phyloP scores from a whole-genome alignment of 1,139 yeast genomes.

The Kurtzmaniella quercitrusa region DNA sequence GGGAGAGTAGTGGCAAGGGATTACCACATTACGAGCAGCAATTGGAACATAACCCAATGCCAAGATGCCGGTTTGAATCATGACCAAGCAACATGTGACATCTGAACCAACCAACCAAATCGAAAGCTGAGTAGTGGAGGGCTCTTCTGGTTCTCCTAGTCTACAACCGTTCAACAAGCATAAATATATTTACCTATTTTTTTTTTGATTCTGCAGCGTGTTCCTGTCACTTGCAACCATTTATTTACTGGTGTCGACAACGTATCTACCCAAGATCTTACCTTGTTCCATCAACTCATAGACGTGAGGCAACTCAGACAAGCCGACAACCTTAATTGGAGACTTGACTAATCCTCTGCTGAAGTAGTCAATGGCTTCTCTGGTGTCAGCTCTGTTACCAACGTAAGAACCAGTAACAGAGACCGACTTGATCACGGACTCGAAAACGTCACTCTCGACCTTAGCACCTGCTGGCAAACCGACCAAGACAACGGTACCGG shows the following conservation, averaged over 20 bases:
- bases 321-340: slow-evolving; percentile 63
- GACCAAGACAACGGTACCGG: slow-evolving; percentile 76
- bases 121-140: background rate
- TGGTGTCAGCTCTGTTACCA: slow-evolving; percentile 76
- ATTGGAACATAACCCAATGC: no score
- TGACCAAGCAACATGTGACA: no score
- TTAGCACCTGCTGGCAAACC: slow-evolving; percentile 76
- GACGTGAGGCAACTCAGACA: slow-evolving; percentile 55
- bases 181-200: slow-evolving; percentile 2
- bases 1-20: no score
- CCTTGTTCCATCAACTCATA: slow-evolving; percentile 69
- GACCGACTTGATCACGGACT: slow-evolving; percentile 61
- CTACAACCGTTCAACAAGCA: background rate
- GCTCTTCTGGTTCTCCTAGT: background rate
- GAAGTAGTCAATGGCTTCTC: slow-evolving; percentile 74
- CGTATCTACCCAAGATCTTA: slow-evolving; percentile 69
- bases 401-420: slow-evolving; percentile 72
- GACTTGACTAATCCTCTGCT: slow-evolving; percentile 63
- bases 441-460: slow-evolving; percentile 57
- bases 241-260: slow-evolving; percentile 46
- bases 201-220: background rate
- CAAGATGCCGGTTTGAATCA: no score
- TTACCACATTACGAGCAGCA: no score
- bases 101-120: no score
- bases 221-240: background rate